Base-by-base conservation (phyloP, 2,329 filamentous ascomycete species). In the Graphilbum ipis-grandicollis region DNA sequence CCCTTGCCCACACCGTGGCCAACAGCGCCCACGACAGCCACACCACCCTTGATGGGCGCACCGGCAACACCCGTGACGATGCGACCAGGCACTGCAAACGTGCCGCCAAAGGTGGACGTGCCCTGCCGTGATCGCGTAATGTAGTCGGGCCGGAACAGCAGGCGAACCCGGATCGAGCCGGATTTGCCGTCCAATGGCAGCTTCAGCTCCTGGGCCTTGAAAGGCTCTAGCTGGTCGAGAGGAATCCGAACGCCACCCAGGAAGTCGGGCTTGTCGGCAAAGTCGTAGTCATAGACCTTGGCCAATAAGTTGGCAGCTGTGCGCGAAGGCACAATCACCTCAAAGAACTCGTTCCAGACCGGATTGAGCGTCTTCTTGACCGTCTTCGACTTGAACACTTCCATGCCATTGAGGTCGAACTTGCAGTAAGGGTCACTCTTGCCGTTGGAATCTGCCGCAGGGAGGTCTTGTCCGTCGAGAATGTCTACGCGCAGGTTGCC, bases 351-450 rank as follows among this genome's bases (percentile, higher is more conserved):
- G 52, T 96, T 96, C 92, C 92, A 98, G 0, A 75, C 71, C 1
- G 90, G 90, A 47, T 90, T 77, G 4, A 98, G 68, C 0, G 90
- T 96, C 70, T 98, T 98, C 71, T 96, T 98, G 54, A 88, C 78
- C 2, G 78, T 76, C 60, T 94, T 92, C 32, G 86, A 93, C 68
- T 96, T 98, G 72, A 83, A 85, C 1, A 96, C 71, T 39, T 92
- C 81, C 49, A 84, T 76, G 33, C 79, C 86, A 50, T 93, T 88
- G 46, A 96, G 68, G 44, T 81, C 74, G 54, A 98, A 98, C 52
- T 88, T 88, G 69, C 82, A 92, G 63, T 88, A 98, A 5, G 90
- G 90, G 51, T 98, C 90, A 49, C 85, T 94, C 68, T 80, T 96
- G 47, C 90, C 90, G 52, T 98, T 98, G 25, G 85, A 77, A 51